Evolutionary conservation across 139 green algal species (phyloP), one percentile per base, ranked within the genome.

Genomic region (Gonium pectorale): DNA sequence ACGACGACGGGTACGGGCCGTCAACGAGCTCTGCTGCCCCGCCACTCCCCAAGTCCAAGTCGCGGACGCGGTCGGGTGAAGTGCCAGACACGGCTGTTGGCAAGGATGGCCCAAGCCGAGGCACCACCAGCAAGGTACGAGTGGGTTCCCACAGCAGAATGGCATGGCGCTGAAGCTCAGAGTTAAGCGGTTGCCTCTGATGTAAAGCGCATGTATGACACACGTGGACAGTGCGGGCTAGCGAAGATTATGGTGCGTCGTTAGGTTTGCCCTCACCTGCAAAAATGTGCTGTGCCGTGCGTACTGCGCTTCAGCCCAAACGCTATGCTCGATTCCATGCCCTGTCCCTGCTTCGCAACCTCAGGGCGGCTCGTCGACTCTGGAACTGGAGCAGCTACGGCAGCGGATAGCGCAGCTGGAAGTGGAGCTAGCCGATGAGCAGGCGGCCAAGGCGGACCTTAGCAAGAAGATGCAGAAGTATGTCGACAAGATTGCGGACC

Each of bases 1-100:
- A 91, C 8, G 83, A 80, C 27, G 84, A 89, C 46, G 71, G 84
- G 3, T 89, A 77, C 73, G 70, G 67, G 26, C 67, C 74, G 41
- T 67, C 85, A 49, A 75, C 64, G 27, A 52, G 52, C 31, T n/a
- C 63, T 64, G 64, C 62, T 6, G 29, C 40, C 38, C 40, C 54
- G n/a, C 31, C 44, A 33, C 38, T 17, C 3, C 2, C 40, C 26
- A 11, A 17, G 17, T 41, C 31, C 3, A 73, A 64, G 33, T 15
- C 60, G 7, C 56, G 56, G 38, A 33, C 38, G 2, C 40, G n/a
- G 38, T 54, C 74, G 38, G 74, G n/a, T 22, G 74, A 64, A 0
- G 13, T 37, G 24, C 26, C 35, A 37, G 72, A 60, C 5, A 52
- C 72, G 1, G 0, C 56, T 17, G 38, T 22, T 11, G 26, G 27